Evolutionary conservation across 1,284 basidiomycete genomes (phyloP), one percentile per base, ranked within the genome.

Genomic region (Hypsizygus ulmarius): DNA sequence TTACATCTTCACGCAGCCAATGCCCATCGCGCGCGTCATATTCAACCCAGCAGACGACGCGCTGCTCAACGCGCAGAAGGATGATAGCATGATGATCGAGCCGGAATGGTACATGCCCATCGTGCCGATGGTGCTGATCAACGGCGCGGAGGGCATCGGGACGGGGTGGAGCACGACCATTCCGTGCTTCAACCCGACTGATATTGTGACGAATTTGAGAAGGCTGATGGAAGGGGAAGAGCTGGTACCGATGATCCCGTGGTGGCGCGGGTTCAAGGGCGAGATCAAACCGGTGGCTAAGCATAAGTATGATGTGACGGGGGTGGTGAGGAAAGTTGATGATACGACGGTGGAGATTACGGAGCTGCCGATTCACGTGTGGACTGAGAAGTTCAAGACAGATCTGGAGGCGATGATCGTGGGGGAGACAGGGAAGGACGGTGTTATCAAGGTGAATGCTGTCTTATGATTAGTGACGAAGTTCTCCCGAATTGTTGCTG

Each of bases 101-200:
- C 97, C 97, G 0, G 92, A 95, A 60, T 98, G 85, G 73, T 99
- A 97, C 65, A 78, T 98, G 67, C 96, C 97, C 12, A 73, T 94
- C 15, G 62, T 98, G 0, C 97, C 97, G 0, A 77, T 97, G 68
- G 78, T 98, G 0, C 77, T 99, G 37, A 71, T 99, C 63, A 99
- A 99, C 61, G 97, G 97, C 11, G 86, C 90, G 11, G 95, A 98
- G 59, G 97, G 97, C 73, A 99, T 99, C 61, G 97, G 97, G 45
- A 99, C 97, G 43, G 92, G 96, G 52, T 99, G 97, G 96, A 96
- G 93, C 62, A 97, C 97, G 0, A 84, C 72, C 37, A 79, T 99
- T 45, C 97, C 97, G 8, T 91, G 89, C 62, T 99, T 88, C 75
- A 98, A 99, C 65, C 97, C 97, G 0, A 68, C 69, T 19, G 96